Conservation (phyloP, 352 stramenopile genomes). For the Thraustochytrium sp. region DNA sequence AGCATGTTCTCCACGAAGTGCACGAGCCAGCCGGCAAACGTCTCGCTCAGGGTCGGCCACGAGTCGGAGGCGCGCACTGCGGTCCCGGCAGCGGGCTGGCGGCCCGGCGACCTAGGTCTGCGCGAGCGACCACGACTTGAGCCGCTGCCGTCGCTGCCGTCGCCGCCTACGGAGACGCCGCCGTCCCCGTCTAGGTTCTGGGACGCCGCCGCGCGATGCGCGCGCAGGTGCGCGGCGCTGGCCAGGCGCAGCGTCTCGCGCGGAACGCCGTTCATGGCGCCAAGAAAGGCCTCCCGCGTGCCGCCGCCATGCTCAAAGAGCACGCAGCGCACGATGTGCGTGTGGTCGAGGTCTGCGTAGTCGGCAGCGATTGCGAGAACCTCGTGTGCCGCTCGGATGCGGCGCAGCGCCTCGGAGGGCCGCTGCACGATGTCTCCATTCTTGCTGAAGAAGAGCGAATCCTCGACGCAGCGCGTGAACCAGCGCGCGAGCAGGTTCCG, state of each 20-base stretch:
- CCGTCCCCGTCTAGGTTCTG: too few relatives aligned
- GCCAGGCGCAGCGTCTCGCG: background rate
- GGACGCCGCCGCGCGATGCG: background rate
- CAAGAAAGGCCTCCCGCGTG: background rate
- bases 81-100: too few relatives aligned
- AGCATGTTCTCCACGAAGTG: background rate
- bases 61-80: too few relatives aligned
- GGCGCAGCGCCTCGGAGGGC: background rate
- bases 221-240: background rate
- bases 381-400: background rate
- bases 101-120: too few relatives aligned
- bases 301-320: background rate
- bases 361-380: background rate
- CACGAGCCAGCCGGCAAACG: background rate
- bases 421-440: background rate
- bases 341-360: background rate
- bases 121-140: background rate
- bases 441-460: too few relatives aligned
- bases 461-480: too few relatives aligned
- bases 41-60: background rate
- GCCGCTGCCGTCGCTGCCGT: background rate
- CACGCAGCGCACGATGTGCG: background rate
- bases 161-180: background rate
- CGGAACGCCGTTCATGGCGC: background rate
- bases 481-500: too few relatives aligned